phyloP scores from a whole-genome alignment of 768 basidiomycete genomes.

The Mycena floridula region DNA sequence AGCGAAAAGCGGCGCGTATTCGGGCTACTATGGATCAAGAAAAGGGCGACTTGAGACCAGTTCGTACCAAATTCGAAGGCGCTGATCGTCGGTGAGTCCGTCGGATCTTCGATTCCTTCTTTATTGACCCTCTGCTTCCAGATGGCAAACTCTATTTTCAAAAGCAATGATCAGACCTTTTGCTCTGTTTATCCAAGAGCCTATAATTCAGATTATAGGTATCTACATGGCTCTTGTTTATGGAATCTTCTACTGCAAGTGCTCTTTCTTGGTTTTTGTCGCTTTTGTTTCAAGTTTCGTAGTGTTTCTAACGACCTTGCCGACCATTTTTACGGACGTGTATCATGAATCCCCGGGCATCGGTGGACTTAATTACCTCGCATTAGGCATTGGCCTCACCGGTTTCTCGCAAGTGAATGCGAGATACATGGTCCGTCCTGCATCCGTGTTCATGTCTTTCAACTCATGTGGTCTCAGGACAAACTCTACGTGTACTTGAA shows the following conservation, averaged over 20 bases:
- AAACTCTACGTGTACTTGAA: conserved; percentile 43
- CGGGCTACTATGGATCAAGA: conserved; percentile 40
- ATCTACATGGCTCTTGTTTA: conserved; percentile 68
- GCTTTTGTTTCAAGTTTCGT: neutral
- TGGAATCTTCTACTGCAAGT: conserved; percentile 52
- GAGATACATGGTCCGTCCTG: conserved; percentile 38
- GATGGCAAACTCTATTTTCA: conserved; percentile 45
- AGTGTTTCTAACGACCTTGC: conserved; percentile 68
- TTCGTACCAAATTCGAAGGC: conserved; percentile 43
- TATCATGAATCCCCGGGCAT: conserved; percentile 56
- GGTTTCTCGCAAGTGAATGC: conserved; percentile 50
- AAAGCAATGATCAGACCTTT: conserved; percentile 66
- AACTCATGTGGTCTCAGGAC: too few relatives aligned
- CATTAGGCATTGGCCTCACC: conserved; percentile 59
- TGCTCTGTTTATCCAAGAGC: conserved; percentile 49
- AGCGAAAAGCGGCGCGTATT: conserved; percentile 45
- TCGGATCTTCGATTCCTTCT: neutral
- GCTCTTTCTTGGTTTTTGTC: neutral
- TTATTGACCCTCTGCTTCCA: conserved; percentile 14
- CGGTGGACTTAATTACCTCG: conserved; percentile 63
- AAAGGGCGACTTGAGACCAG: conserved; percentile 24
- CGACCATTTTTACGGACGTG: conserved; percentile 43
- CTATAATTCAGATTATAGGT: conserved; percentile 63
- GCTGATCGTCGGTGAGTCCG: conserved; percentile 29
- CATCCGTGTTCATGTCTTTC: too few relatives aligned